Conservation (phyloP, 257 asterid species). For the Rubia yunnanensis region DNA sequence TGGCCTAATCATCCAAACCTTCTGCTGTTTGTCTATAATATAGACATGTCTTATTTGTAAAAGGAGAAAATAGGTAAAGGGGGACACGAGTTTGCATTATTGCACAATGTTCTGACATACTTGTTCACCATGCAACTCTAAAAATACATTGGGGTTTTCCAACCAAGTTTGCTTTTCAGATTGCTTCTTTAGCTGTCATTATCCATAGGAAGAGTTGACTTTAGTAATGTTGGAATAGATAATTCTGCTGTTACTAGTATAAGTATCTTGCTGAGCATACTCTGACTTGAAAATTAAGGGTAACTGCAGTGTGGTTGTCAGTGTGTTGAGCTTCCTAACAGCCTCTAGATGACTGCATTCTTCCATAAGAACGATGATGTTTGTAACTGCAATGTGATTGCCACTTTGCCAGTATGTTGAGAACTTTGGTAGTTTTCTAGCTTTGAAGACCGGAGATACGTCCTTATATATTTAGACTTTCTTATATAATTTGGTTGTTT, state of each 20-base stretch:
- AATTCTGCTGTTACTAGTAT: not conserved
- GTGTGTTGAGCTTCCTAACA: not conserved
- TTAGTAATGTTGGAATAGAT: not conserved
- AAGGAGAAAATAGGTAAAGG: not conserved
- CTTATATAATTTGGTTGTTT: not conserved
- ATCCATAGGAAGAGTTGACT: not conserved
- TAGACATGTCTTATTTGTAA: not conserved
- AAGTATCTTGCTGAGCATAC: not conserved
- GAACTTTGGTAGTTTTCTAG: not conserved
- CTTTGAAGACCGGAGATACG: not conserved
- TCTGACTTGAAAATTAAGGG: not conserved
- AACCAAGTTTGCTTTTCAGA: not conserved
- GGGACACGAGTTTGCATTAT: not conserved
- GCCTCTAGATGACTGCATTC: not conserved
- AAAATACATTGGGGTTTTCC: not conserved
- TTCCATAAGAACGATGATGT: not conserved
- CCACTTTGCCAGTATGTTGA: not conserved
- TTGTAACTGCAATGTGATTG: not conserved
- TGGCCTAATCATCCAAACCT: not conserved
- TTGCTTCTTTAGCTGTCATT: not conserved
- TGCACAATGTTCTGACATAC: not conserved
- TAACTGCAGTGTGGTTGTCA: not conserved
- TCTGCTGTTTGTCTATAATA: not conserved
- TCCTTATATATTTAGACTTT: not conserved
- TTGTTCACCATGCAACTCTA: not conserved